A percentile compares a stretch with the other conserved stretches of the same genome.
phyloP scores from a whole-genome alignment of 2,329 filamentous ascomycete genomes.

The Ceratocystis smalleyi region DNA sequence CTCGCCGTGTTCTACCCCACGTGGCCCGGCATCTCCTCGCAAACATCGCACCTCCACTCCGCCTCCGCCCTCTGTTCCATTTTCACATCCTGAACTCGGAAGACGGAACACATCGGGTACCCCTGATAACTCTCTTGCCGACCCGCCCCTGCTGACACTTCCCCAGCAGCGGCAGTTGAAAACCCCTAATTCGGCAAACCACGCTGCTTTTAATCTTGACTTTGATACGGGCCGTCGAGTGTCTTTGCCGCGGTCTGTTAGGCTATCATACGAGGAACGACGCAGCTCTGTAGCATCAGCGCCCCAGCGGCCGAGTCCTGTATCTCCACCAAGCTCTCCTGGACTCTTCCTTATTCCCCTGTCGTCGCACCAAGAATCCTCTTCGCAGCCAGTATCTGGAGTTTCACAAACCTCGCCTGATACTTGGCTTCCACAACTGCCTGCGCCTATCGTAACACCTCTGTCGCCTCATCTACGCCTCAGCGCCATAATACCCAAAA shows the following conservation, averaged over 20 bases:
- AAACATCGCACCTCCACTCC: conserved; percentile 38
- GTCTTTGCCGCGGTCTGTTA: conserved; percentile 39
- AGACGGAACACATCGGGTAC: conserved; percentile 26
- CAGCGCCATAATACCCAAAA: conserved; percentile 37
- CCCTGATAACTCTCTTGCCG: conserved; percentile 26
- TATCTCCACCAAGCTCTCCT: background rate
- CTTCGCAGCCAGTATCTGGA: background rate
- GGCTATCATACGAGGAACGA: conserved; percentile 39
- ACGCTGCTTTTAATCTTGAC: conserved; percentile 38
- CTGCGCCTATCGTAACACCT: conserved; percentile 11
- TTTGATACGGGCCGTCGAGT: conserved; percentile 31
- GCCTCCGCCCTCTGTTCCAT: conserved; percentile 35
- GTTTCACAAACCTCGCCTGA: background rate
- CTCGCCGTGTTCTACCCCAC: background rate
- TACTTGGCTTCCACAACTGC: background rate
- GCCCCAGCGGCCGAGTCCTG: background rate
- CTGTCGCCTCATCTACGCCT: conserved; percentile 22
- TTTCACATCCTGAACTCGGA: conserved; percentile 32
- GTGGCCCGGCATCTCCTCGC: conserved; percentile 19
- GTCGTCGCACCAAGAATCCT: background rate
- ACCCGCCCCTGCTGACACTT: conserved; percentile 37
- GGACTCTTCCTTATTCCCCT: background rate
- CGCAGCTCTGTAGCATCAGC: background rate
- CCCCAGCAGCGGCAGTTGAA: conserved; percentile 35
- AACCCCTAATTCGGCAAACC: conserved; percentile 25